A percentile compares a stretch with the other conserved stretches of the same genome.
phyloP scores from a whole-genome alignment of 2,329 filamentous ascomycete species.

The Trichoderma guizhouense region DNA sequence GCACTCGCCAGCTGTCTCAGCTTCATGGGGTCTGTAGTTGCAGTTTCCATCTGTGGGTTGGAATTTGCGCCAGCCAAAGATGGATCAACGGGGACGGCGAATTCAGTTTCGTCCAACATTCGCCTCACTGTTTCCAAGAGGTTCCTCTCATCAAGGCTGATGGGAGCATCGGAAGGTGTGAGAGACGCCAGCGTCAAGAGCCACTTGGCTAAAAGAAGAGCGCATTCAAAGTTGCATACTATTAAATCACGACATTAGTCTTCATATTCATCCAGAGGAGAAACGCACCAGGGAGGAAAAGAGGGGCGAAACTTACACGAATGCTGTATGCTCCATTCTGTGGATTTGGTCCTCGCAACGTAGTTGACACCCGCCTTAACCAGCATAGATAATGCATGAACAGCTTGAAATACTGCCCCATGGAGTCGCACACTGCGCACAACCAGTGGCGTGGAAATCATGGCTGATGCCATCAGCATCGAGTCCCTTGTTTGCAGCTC shows the following conservation, averaged over 20 bases:
- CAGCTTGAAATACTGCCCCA: slow-evolving; percentile 63
- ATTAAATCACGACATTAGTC: slow-evolving; percentile 20
- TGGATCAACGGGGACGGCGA: slow-evolving; percentile 57
- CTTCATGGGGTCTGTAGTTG: slow-evolving; percentile 46
- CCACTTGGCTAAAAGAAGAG: slow-evolving; percentile 59
- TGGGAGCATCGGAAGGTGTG: slow-evolving; percentile 47
- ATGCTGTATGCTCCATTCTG: slow-evolving; percentile 62
- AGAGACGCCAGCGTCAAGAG: slow-evolving; percentile 54
- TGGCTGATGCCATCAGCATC: slow-evolving; percentile 56
- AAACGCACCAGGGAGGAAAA: neutral
- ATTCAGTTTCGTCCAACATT: slow-evolving; percentile 61
- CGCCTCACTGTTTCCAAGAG: slow-evolving; percentile 55
- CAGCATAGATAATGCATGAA: slow-evolving; percentile 65
- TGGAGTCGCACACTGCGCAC: slow-evolving; percentile 58
- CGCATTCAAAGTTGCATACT: slow-evolving; percentile 61
- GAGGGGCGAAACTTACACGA: slow-evolving; percentile 45
- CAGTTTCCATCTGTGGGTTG: slow-evolving; percentile 40
- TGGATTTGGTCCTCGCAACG: slow-evolving; percentile 57
- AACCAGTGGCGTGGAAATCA: slow-evolving; percentile 57
- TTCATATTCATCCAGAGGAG: neutral
- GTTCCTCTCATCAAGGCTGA: slow-evolving; percentile 50
- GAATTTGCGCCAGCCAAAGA: slow-evolving; percentile 44
- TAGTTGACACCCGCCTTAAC: slow-evolving; percentile 63
- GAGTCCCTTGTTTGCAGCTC: slow-evolving; percentile 64
- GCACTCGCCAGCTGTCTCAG: slow-evolving; percentile 55